Percentiles rank a stretch among this genome's conserved stretches.
These are phyloP conservation scores for Pyrenophora tritici-repentis DNA, from an alignment of 2,329 filamentous ascomycete genomes.

Conservation along the genomic window DNA sequence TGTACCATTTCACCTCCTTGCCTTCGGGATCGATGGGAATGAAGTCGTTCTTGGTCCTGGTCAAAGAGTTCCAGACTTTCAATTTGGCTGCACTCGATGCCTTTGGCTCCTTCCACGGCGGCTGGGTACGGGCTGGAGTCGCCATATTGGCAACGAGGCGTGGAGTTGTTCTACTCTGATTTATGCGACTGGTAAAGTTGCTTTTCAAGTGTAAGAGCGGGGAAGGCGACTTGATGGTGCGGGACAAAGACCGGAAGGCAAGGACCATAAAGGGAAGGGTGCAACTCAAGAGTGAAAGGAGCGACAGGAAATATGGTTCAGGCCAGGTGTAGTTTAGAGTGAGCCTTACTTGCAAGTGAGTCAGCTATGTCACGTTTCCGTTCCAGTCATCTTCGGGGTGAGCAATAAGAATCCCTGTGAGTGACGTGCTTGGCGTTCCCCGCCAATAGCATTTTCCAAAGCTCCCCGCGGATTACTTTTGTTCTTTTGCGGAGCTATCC, in stretches of 20 bases:
- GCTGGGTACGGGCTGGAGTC: constrained; percentile 44
- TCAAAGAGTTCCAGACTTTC: constrained; percentile 80
- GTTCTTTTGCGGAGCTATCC: constrained; percentile 10
- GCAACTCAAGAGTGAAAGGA: constrained; percentile 15
- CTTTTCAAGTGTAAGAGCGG: constrained; percentile 25
- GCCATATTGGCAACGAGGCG: constrained; percentile 36
- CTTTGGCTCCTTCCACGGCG: constrained; percentile 47
- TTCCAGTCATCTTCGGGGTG: constrained; percentile 11
- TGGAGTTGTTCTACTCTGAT: constrained; percentile 4
- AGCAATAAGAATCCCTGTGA: constrained; percentile 20
- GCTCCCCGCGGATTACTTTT: constrained; percentile 27
- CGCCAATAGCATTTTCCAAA: constrained; percentile 31
- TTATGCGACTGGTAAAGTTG: constrained; percentile 14
- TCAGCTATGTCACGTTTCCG: constrained; percentile 21
- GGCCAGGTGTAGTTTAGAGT: constrained; percentile 19
- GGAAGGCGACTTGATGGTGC: constrained; percentile 31
- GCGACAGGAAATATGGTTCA: constrained; percentile 19
- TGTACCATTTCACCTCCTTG: constrained; percentile 80
- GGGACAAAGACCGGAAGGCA: constrained; percentile 32
- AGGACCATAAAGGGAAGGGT: constrained; percentile 40
- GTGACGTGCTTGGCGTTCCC: constrained; percentile 30
- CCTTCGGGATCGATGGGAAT: constrained; percentile 70
- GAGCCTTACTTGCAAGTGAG: constrained; percentile 24
- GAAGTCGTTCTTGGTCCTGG: constrained; percentile 74
- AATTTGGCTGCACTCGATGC: constrained; percentile 58